Evolutionary conservation across 2,329 filamentous ascomycete genomes (phyloP).

Genomic region (Aspergillus ustus): DNA sequence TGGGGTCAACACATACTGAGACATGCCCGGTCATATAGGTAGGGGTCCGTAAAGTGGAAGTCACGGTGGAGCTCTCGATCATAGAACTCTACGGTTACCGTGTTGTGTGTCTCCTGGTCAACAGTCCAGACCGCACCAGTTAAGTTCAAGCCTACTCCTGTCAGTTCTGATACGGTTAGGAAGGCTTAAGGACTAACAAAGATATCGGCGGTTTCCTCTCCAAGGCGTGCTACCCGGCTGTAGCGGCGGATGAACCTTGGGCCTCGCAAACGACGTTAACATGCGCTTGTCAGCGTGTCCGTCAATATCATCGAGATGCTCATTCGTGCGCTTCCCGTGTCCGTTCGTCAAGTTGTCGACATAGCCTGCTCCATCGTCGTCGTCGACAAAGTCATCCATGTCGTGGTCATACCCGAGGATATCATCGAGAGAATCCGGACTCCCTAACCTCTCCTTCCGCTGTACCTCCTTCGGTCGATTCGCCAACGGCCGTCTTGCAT

Average conservation of each 20-base stretch:
- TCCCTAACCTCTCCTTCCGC: conserved; percentile 62
- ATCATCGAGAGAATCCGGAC: conserved; percentile 78
- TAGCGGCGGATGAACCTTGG: conserved; percentile 80
- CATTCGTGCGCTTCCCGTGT: conserved; percentile 66
- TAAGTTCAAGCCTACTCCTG: conserved; percentile 68
- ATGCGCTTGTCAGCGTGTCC: conserved; percentile 57
- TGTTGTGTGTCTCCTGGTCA: conserved; percentile 90
- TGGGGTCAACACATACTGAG: conserved; percentile 56
- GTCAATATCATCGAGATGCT: conserved; percentile 51
- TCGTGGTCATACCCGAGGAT: conserved; percentile 70
- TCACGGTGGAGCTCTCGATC: conserved; percentile 90
- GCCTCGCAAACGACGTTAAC: conserved; percentile 56
- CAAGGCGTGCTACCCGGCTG: conserved; percentile 95
- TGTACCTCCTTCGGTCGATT: conserved; percentile 63
- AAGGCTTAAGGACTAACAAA: conserved; percentile 60
- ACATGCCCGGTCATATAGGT: conserved; percentile 94
- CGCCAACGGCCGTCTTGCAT: conserved; percentile 60
- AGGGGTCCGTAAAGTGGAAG: conserved; percentile 97
- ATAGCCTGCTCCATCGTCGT: conserved; percentile 95
- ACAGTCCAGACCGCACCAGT: conserved; percentile 97
- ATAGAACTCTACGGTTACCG: conserved; percentile 96
- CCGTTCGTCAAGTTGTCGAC: conserved; percentile 63
- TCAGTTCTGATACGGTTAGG: conserved; percentile 30
- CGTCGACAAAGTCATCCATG: conserved; percentile 84
- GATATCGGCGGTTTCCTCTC: conserved; percentile 90